phyloP scores from a whole-genome alignment of 345 rosid species.

The Arabis hirsuta region DNA sequence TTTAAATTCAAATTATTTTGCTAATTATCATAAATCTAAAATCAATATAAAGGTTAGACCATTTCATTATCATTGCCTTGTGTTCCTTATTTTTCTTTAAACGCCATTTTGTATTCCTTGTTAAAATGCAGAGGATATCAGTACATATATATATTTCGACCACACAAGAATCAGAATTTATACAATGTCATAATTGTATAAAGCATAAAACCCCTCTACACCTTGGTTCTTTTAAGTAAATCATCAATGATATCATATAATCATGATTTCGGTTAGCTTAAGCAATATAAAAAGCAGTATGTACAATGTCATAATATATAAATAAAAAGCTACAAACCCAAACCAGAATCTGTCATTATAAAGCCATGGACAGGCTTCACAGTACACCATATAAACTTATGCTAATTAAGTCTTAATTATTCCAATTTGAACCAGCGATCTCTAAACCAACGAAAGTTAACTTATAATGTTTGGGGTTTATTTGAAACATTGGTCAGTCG shows the following conservation, averaged over 20 bases:
- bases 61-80: no score
- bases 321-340: background rate
- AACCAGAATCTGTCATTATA: constrained; percentile 29
- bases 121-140: background rate
- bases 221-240: no score
- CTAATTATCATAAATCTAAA: no score
- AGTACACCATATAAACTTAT: constrained; percentile 9
- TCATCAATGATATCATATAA: background rate
- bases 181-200: no score
- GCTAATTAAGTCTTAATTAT: constrained; percentile 21
- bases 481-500: constrained; percentile 25
- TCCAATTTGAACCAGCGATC: constrained; percentile 30
- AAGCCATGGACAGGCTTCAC: constrained; percentile 28
- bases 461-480: constrained; percentile 30
- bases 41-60: no score
- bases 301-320: constrained; percentile 1
- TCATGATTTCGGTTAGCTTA: constrained; percentile 6
- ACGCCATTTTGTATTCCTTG: no score
- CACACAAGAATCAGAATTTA: no score
- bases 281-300: constrained; percentile 3
- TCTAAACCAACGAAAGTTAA: constrained; percentile 21
- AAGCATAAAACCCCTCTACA: no score
- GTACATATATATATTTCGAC: no score
- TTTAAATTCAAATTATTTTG: no score
- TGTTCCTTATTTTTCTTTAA: no score